Percentiles rank a stretch among this genome's conserved stretches.
phyloP scores from a whole-genome alignment of 1,139 yeast species.

The Sugiyamaella sp. region DNA sequence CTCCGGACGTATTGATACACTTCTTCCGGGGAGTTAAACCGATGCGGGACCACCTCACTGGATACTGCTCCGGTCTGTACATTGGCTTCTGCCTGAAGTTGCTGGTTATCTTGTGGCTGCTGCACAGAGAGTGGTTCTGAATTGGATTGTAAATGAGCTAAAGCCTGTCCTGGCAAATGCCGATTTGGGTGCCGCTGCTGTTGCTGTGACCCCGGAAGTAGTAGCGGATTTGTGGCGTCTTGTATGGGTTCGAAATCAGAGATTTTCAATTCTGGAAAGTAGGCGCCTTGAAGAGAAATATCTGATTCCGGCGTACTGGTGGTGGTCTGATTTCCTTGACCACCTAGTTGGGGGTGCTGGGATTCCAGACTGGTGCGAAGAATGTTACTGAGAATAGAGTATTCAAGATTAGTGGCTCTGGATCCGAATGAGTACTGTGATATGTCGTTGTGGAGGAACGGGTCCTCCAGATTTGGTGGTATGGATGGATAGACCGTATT shows the following conservation, averaged over 20 bases:
- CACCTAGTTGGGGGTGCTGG: slow-evolving; percentile 15
- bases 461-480: slow-evolving; percentile 5
- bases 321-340: slow-evolving; percentile 10
- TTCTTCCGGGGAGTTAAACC: slow-evolving; percentile 35
- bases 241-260: slow-evolving; percentile 18
- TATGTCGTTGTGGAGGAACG: slow-evolving; percentile 16
- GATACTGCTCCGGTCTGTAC: background rate
- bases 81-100: background rate
- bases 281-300: slow-evolving; percentile 20
- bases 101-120: background rate
- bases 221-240: slow-evolving; percentile 2
- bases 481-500: background rate
- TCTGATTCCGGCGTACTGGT: slow-evolving; percentile 23
- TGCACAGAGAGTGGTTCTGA: background rate
- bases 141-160: background rate
- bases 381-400: slow-evolving; percentile 73
- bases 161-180: background rate
- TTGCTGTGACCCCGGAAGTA: slow-evolving; percentile 13
- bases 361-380: slow-evolving; percentile 43
- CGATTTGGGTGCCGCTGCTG: background rate
- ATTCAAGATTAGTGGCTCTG: slow-evolving; percentile 80
- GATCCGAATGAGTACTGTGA: slow-evolving; percentile 55
- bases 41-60: slow-evolving; percentile 12
- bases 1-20: slow-evolving; percentile 38
- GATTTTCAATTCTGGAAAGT: slow-evolving; percentile 22